A percentile compares a stretch with the other conserved stretches of the same genome.
These are phyloP conservation scores for Lantana camara DNA, from an alignment of 257 asterid species.

Conservation along the genomic window DNA sequence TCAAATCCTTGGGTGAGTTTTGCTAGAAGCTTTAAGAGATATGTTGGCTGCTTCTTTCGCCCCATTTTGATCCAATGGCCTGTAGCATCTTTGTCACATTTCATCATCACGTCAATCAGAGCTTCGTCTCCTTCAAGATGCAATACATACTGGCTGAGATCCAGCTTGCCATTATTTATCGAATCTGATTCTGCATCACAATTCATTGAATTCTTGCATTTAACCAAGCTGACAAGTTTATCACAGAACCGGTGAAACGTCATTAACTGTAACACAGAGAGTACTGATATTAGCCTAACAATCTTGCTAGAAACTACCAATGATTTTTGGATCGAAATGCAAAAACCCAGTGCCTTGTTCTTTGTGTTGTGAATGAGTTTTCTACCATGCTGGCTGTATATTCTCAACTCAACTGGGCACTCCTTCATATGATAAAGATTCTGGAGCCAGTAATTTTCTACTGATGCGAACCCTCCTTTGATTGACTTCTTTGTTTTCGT, in stretches of 20 bases:
- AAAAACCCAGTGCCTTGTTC: conserved; percentile 41
- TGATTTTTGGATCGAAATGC: conserved; percentile 53
- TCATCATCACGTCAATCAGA: conserved; percentile 61
- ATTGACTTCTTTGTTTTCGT: conserved; percentile 31
- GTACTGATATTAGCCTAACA: conserved; percentile 52
- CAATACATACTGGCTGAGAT: conserved; percentile 58
- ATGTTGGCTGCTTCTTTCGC: conserved; percentile 54
- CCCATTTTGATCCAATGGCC: conserved; percentile 67
- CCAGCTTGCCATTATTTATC: conserved; percentile 34
- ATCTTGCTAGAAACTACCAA: conserved; percentile 63
- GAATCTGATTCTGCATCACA: conserved; percentile 40
- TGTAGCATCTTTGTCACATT: conserved; percentile 47
- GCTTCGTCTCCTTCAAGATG: conserved; percentile 83
- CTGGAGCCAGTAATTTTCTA: conserved; percentile 69
- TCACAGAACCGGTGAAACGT: conserved; percentile 23
- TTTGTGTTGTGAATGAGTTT: conserved; percentile 47
- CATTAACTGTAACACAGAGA: conserved; percentile 36
- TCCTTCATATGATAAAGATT: conserved; percentile 52
- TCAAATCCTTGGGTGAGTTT: conserved; percentile 50
- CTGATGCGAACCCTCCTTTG: conserved; percentile 23
- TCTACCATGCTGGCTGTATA: conserved; percentile 43
- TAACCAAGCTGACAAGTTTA: conserved; percentile 37
- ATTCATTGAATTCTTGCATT: conserved; percentile 19
- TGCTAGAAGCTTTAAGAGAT: conserved; percentile 50
- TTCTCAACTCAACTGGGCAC: conserved; percentile 46